Evolutionary conservation across 2,329 filamentous ascomycete genomes (phyloP).

Genomic region (Acarospora socialis): DNA sequence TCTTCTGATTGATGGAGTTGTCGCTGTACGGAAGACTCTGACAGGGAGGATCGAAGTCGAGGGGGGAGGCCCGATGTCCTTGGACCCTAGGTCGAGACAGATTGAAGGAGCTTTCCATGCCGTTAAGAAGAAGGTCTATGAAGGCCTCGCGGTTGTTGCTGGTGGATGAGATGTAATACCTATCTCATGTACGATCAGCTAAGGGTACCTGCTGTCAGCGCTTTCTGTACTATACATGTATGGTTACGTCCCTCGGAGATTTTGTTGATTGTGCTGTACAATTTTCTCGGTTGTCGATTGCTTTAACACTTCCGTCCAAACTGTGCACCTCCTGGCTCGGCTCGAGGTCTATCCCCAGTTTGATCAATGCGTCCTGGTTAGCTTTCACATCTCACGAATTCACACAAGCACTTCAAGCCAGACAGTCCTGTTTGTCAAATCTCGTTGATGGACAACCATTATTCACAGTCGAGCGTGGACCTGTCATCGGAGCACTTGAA

Average conservation of each 20-base stretch:
- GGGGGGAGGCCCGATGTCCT: slow-evolving; percentile 46
- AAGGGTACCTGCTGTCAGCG: slow-evolving; percentile 11
- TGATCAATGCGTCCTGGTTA: too few species aligned
- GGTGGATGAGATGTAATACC: slow-evolving; percentile 37
- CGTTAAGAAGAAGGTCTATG: slow-evolving; percentile 83
- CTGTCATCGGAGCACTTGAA: too few species aligned
- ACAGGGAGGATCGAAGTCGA: slow-evolving; percentile 84
- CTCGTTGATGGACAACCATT: too few species aligned
- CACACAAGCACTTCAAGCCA: too few species aligned
- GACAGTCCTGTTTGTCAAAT: too few species aligned
- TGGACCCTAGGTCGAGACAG: slow-evolving; percentile 27
- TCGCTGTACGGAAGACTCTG: slow-evolving; percentile 76
- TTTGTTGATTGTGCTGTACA: too few species aligned
- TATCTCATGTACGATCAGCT: not conserved
- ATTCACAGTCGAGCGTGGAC: too few species aligned
- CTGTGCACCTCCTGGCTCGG: too few species aligned
- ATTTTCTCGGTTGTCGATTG: too few species aligned
- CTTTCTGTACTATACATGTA: slow-evolving; percentile 19
- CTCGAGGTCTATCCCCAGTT: too few species aligned
- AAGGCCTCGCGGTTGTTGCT: slow-evolving; percentile 80
- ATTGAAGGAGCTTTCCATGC: slow-evolving; percentile 63
- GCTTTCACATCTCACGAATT: too few species aligned
- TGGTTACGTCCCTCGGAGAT: not conserved
- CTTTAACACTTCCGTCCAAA: too few species aligned
- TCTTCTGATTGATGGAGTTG: slow-evolving; percentile 72